Evolutionary conservation across 305 asterid species (phyloP), one percentile per base, ranked within the genome.

Genomic region (Euphrasia arctica): DNA sequence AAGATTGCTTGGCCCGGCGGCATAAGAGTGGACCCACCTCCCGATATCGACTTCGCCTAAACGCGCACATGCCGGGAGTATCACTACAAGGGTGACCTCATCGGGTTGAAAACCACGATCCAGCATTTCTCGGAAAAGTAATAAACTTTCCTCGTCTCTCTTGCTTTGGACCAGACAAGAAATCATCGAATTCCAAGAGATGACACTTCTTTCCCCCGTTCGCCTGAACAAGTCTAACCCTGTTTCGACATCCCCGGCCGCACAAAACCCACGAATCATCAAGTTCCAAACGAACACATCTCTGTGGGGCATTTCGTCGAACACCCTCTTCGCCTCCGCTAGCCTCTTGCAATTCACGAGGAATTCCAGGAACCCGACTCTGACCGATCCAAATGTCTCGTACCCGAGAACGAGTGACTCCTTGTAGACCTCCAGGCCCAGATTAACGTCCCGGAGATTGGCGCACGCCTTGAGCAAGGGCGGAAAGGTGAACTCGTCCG

Each of bases 171-270:
- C 83, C 42, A 86, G 62, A 66, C 84, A 77, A 1, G 85, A 81
- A 68, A 83, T 83, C 79, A 83, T 77, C 25, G 85, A 69, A 63
- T 86, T 86, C 94, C 94, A 86, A 55, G 95, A 81, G 49, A 76
- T 75, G 39, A 77, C 72, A 60, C 58, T 83, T 74, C 74, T 74
- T 67, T 81, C 85, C 34, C 54, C 76, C 88, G 82, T 83, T 61
- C 63, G 63, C 71, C 78, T 78, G 54, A 86, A 83, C 47, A 79
- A 32, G 18, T 36, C 51, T 65, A 78, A 79, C 5, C 95, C 90
- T 67, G 54, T 66, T 4, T 78, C 83, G 31, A 83, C 69, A 70
- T 78, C 67, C 31, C 90, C 88, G 50, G 9, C 56, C 22, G 39
- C 66, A 60, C 82, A 80, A 77, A 76, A 83, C 56, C 95, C 95